Evolutionary conservation across 1,284 basidiomycete genomes (phyloP).

Genomic region (Ustilago trichophora): DNA sequence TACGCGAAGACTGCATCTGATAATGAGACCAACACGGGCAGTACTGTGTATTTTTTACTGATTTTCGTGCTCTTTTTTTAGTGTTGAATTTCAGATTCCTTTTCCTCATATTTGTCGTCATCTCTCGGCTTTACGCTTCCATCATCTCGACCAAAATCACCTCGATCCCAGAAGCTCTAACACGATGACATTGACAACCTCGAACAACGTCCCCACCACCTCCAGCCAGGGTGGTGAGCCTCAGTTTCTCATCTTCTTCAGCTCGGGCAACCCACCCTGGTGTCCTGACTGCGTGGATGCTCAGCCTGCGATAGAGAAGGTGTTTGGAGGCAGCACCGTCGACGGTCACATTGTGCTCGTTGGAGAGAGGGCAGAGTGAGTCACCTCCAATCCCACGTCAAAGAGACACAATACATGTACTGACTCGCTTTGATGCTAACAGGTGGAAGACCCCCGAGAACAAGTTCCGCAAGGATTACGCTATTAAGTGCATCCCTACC

Average conservation of each 20-base stretch:
- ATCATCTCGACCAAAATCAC: too few relatives aligned
- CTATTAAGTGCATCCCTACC: conserved; percentile 45
- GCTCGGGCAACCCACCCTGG: conserved; percentile 49
- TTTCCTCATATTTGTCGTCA: too few relatives aligned
- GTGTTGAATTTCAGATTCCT: too few relatives aligned
- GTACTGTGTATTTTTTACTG: too few relatives aligned
- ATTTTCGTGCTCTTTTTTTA: neutral
- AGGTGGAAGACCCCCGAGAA: conserved; percentile 48
- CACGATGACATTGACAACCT: conserved; percentile 29
- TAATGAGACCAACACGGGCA: conserved; percentile 14
- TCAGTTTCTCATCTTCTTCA: conserved; percentile 51
- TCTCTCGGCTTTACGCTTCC: too few relatives aligned
- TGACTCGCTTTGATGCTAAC: neutral
- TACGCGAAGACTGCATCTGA: neutral
- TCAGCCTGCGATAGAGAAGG: conserved; percentile 28
- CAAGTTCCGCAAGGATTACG: conserved; percentile 35
- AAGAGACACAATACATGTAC: neutral
- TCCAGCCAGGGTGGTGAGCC: neutral
- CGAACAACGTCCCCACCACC: conserved; percentile 8
- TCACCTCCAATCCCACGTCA: neutral
- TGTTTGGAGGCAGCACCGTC: conserved; percentile 27
- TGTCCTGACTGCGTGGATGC: conserved; percentile 56
- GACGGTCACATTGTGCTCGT: conserved; percentile 42
- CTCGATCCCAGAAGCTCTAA: too few relatives aligned
- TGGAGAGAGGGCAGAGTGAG: conserved; percentile 41